Percentiles rank a stretch among this genome's conserved stretches.
Evolutionary conservation across 2,329 filamentous ascomycete species (phyloP).

Genomic region (Phoma sp.): DNA sequence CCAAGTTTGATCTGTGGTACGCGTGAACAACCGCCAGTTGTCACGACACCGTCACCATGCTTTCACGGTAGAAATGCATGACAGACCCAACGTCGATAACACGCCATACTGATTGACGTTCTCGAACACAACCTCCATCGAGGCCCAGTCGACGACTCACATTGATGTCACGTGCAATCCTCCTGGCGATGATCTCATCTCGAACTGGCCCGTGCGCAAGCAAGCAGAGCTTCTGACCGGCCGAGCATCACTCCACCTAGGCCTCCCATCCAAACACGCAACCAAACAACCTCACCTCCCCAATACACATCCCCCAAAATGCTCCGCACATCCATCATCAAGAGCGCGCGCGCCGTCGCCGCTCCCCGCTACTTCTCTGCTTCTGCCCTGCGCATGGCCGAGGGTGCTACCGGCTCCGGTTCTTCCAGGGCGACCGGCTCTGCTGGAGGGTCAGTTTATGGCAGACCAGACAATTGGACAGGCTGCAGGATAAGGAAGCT

Average conservation of each 20-base stretch:
- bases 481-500: neutral
- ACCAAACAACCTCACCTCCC: conserved; percentile 2
- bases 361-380: conserved; percentile 52
- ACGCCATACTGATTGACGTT: neutral
- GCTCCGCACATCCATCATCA: conserved; percentile 49
- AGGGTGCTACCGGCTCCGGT: conserved; percentile 55
- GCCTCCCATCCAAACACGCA: conserved; percentile 18
- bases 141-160: neutral
- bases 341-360: conserved; percentile 48
- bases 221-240: conserved; percentile 5
- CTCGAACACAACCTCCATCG: neutral
- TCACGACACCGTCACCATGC: neutral
- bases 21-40: neutral
- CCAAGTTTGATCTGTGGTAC: neutral
- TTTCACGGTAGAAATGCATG: too few relatives aligned
- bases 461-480: neutral
- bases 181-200: conserved; percentile 23
- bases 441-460: conserved; percentile 42
- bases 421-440: conserved; percentile 50
- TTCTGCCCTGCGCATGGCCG: conserved; percentile 52
- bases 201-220: neutral
- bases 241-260: conserved; percentile 7
- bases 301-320: conserved; percentile 36
- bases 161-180: neutral
- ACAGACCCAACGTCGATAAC: neutral